Percentiles rank a stretch among this genome's conserved stretches.
These are phyloP conservation scores for Tricholomella constricta DNA, from an alignment of 768 basidiomycete genomes.

Conservation along the genomic window DNA sequence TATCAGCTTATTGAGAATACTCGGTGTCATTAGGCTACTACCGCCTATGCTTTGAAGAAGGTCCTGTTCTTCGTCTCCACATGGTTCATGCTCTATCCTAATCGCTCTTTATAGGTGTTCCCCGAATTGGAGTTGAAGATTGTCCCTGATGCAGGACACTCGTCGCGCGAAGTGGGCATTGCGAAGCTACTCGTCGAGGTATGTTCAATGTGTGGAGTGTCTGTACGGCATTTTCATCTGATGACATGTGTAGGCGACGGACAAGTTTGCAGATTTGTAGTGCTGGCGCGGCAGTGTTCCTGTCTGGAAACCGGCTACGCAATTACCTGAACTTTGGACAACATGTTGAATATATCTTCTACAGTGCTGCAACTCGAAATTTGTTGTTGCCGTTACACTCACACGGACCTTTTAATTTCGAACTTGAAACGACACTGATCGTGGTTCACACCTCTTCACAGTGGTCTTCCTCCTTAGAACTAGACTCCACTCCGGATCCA, in stretches of 20 bases:
- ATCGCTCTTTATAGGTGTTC: constrained; percentile 49
- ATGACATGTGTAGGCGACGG: constrained; percentile 34
- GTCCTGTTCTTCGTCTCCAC: constrained; percentile 22
- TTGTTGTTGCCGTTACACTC: too few species aligned
- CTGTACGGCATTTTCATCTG: neutral
- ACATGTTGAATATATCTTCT: too few species aligned
- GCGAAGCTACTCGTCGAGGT: constrained; percentile 74
- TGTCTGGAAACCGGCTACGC: too few species aligned
- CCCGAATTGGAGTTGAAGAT: constrained; percentile 77
- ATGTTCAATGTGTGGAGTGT: constrained; percentile 11
- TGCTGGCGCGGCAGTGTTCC: too few species aligned
- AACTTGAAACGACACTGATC: too few species aligned
- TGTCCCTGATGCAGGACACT: constrained; percentile 88
- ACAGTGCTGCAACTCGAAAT: too few species aligned
- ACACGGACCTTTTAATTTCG: too few species aligned
- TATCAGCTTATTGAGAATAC: neutral
- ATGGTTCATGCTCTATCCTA: neutral
- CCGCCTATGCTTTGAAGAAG: constrained; percentile 81
- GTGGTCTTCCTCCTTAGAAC: constrained; percentile 1
- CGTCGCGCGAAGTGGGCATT: constrained; percentile 72
- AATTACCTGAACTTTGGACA: too few species aligned
- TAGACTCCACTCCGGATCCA: too few species aligned
- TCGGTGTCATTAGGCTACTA: constrained; percentile 56
- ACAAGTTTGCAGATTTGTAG: constrained; percentile 40
- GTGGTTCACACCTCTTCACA: neutral